These are phyloP conservation scores for Rutstroemia sp. DNA, from an alignment of 2,329 filamentous ascomycete species.

Conservation along the genomic window DNA sequence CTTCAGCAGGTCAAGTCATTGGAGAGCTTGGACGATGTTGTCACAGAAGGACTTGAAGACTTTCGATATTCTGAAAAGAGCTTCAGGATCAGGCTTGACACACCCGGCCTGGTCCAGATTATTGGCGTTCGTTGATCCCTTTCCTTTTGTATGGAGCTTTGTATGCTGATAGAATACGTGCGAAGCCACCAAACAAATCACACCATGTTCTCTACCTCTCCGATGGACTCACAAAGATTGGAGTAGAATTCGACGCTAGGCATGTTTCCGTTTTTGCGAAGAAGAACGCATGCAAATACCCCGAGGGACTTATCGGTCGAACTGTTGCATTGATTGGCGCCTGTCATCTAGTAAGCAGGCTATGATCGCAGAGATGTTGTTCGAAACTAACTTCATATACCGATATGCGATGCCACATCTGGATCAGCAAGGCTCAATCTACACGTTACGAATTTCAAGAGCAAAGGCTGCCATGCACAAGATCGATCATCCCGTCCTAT, in stretches of 20 bases:
- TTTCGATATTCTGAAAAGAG: conserved; percentile 1
- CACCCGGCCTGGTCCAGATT: not conserved
- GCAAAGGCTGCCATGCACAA: conserved; percentile 10
- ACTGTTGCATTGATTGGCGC: not conserved
- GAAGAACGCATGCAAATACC: not conserved
- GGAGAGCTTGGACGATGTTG: not conserved
- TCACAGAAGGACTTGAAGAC: not conserved
- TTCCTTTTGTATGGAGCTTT: not conserved
- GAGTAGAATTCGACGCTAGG: not conserved
- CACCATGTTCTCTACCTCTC: not conserved
- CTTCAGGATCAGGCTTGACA: not conserved
- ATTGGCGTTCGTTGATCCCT: not conserved
- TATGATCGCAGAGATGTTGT: too few relatives aligned
- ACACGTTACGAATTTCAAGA: not conserved
- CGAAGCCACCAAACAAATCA: not conserved
- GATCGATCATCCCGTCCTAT: not conserved
- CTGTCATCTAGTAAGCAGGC: not conserved
- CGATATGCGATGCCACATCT: not conserved
- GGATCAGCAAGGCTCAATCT: not conserved
- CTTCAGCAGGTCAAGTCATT: not conserved
- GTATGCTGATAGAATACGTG: too few relatives aligned
- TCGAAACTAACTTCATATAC: not conserved
- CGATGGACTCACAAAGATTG: conserved; percentile 1
- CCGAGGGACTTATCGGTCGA: not conserved
- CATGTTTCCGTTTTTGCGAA: not conserved